Conservation (phyloP, 2,329 filamentous ascomycete genomes). For the Tolypocladium paradoxum region DNA sequence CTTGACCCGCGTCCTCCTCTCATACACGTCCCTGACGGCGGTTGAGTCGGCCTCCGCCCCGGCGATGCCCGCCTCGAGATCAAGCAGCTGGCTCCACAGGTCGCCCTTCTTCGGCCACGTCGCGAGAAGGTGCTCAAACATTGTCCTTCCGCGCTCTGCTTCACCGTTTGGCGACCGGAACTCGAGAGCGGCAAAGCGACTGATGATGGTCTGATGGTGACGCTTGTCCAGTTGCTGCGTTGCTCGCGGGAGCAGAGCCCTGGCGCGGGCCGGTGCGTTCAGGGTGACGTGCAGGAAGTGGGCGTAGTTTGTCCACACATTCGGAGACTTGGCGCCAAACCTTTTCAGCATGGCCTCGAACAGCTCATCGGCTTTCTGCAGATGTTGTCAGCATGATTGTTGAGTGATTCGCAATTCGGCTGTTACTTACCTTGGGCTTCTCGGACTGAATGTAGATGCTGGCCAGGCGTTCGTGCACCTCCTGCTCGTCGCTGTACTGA, state of each 20-base stretch:
- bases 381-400: constrained; percentile 14
- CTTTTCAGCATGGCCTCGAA: constrained; percentile 85
- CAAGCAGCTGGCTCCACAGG: constrained; percentile 84
- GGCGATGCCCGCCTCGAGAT: constrained; percentile 63
- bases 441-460: constrained; percentile 92
- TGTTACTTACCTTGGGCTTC: constrained; percentile 61
- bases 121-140: constrained; percentile 80
- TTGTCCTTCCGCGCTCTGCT: constrained; percentile 81
- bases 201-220: constrained; percentile 58
- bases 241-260: constrained; percentile 70
- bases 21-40: constrained; percentile 66
- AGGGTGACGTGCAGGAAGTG: constrained; percentile 76
- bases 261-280: constrained; percentile 59
- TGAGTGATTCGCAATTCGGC: fast-evolving
- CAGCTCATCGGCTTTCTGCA: constrained; percentile 73
- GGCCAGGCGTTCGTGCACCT: constrained; percentile 78
- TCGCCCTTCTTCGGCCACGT: constrained; percentile 85
- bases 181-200: constrained; percentile 85
- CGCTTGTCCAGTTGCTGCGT: constrained; percentile 67
- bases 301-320: constrained; percentile 90
- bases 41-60: constrained; percentile 38
- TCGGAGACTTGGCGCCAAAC: constrained; percentile 67
- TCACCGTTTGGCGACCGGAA: constrained; percentile 77
- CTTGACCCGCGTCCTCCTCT: constrained; percentile 60
- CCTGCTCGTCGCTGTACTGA: constrained; percentile 84